Evolutionary conservation across 495 filamentous ascomycete species (phyloP), one percentile per base, ranked within the genome.

Genomic region (Oidiodendron maius): DNA sequence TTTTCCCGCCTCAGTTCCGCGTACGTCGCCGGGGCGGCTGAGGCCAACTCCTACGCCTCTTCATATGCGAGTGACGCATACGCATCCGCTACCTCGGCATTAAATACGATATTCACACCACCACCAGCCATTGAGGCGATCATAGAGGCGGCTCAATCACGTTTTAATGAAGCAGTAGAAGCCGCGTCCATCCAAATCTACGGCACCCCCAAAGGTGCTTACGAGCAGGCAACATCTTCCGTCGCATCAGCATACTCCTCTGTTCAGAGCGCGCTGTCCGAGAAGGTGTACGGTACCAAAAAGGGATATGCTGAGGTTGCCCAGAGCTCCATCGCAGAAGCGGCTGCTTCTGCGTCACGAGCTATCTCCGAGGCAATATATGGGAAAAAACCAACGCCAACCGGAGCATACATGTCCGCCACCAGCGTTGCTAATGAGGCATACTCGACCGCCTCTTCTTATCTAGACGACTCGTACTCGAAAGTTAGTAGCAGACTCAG

Each of bases 1-100:
- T 76, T 89, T 68, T 80, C 69, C 46, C 76, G 83, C 17, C 73
- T 96, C 4, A 74, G 72, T 25, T 78, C 77, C 2, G 86, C 81
- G 0, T 80, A 81, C 38, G 55, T 49, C 26, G 57, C 78, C 71
- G 23, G 64, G 38, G 22, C 56, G 45, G 61, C 59, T 25, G 55
- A 60, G 12, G 65, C 60, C 12, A 62, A 71, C 3, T 72, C 76
- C 1, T 71, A 72, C 20, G 77, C 73, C 5, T 78, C 75, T 4
- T 77, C 72, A 50, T 75, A 73, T 40, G 73, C 72, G n/a, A 69
- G 63, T 37, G 74, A 81, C 40, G 73, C 68, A 12, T 83, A 83
- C 50, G 71, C 66, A 11, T 74, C 77, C 3, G 83, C 78, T 3
- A 77, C 75, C 16, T 78, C 74, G 8, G 74, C 69, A 21, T 69